Evolutionary conservation across 495 filamentous ascomycete species (phyloP), one percentile per base, ranked within the genome.

Genomic region (Aspergillus saccharolyticus): DNA sequence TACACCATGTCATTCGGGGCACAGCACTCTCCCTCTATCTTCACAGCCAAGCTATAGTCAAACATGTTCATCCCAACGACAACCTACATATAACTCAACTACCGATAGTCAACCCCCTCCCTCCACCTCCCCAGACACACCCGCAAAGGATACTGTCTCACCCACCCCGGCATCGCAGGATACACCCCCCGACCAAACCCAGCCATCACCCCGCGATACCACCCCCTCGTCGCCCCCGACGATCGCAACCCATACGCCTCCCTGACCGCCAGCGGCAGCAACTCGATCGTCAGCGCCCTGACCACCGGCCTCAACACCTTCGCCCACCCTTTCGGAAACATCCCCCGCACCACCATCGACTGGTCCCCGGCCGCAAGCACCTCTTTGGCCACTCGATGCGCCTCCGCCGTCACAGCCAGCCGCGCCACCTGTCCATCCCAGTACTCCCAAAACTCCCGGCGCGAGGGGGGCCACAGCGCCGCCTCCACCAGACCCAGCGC

Each of bases 221-320:
- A 53, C 14, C 63, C 54, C 8, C 74, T 60, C 3, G 73, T 75
- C 14, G 43, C 33, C 3, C 50, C 44, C 2, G 74, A 70, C 18
- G 71, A 75, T 18, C 66, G 64, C 30, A 75, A 51, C n/a, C 71
- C 74, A 44, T 77, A 77, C 7, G 62, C 69, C 42, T 74, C 74
- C 1, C 74, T 65, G 42, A 77, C 49, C 1, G 55, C 53, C 9
- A 66, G 73, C 30, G 74, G 74, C 3, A 77, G 64, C 73, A 77
- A 73, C 56, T 77, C 74, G n/a, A 74, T 64, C 14, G 70, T 75
- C 0, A 66, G 54, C 7, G 62, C 66, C 4, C 65, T 63, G 54
- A 75, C 39, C 42, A 77, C 65, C 7, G 73, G 71, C 58, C 67
- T 75, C 45, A 70, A 48, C n/a, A 57, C 51, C 52, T n/a, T 63